phyloP scores from a whole-genome alignment of 169 alveolate species.

The Cryptosporidium parvum region DNA sequence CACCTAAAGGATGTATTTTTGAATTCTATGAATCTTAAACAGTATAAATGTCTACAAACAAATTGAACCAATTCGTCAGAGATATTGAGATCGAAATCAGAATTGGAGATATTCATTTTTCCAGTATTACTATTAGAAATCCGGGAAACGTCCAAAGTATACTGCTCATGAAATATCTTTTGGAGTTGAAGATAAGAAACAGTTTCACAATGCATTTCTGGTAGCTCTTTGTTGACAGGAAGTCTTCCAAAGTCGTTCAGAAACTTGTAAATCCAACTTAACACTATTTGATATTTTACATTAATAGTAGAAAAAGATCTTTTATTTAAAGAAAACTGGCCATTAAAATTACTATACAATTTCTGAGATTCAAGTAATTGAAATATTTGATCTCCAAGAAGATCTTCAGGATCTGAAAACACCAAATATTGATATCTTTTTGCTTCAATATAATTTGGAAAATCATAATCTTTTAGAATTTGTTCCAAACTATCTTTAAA shows the following conservation, averaged over 20 bases:
- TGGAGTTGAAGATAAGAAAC: conserved; percentile 26
- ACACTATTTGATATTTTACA: conserved; percentile 1
- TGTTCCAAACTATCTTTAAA: not conserved
- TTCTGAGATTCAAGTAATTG: not conserved
- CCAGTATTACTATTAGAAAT: not conserved
- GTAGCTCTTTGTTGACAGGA: conserved; percentile 43
- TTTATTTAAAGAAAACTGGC: not conserved
- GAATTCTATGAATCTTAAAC: not conserved
- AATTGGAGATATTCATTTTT: not conserved
- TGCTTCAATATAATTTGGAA: conserved; percentile 24
- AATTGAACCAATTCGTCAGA: conserved; percentile 36
- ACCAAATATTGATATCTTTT: conserved; percentile 2
- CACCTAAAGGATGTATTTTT: conserved; percentile 4
- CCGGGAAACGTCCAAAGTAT: not conserved
- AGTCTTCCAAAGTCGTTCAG: not conserved
- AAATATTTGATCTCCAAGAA: not conserved
- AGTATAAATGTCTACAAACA: conserved; percentile 26
- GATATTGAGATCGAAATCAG: not conserved
- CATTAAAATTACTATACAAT: not conserved
- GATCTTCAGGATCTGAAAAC: conserved; percentile 8
- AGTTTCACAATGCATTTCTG: conserved; percentile 51
- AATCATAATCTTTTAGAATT: not conserved
- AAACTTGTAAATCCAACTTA: conserved; percentile 15
- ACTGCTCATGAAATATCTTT: conserved; percentile 31
- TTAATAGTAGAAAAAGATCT: not conserved